phyloP scores from a whole-genome alignment of 164 flowering plant genomes.

The Tetracentron sinense region DNA sequence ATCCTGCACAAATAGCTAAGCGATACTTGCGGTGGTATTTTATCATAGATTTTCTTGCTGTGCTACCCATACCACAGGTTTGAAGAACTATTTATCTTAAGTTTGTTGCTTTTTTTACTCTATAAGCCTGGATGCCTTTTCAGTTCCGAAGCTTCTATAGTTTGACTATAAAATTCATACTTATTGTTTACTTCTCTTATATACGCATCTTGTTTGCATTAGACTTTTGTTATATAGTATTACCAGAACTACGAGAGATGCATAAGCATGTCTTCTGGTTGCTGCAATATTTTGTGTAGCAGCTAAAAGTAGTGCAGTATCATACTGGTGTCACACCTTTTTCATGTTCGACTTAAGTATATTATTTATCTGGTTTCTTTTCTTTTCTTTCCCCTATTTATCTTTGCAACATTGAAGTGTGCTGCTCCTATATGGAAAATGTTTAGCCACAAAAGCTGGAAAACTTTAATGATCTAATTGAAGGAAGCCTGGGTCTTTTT shows the following conservation, averaged over 20 bases:
- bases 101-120: not conserved
- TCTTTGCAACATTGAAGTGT: too few species aligned
- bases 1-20: conserved; percentile 82
- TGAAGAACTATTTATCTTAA: not conserved
- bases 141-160: not conserved
- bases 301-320: not conserved
- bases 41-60: conserved; percentile 78
- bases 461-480: too few species aligned
- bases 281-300: not conserved
- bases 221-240: not conserved
- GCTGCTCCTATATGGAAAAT: too few species aligned
- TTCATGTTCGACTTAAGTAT: not conserved
- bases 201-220: not conserved
- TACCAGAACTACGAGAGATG: too few species aligned
- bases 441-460: too few species aligned
- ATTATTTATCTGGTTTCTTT: too few species aligned
- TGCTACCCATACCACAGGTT: conserved; percentile 97
- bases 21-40: conserved; percentile 69
- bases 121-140: not conserved
- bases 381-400: not conserved
- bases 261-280: not conserved
- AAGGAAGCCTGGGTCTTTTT: too few species aligned
- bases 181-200: too few species aligned
- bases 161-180: too few species aligned
- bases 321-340: not conserved